These are phyloP conservation scores for Acarospora socialis DNA, from an alignment of 2,329 filamentous ascomycete genomes.

Conservation along the genomic window DNA sequence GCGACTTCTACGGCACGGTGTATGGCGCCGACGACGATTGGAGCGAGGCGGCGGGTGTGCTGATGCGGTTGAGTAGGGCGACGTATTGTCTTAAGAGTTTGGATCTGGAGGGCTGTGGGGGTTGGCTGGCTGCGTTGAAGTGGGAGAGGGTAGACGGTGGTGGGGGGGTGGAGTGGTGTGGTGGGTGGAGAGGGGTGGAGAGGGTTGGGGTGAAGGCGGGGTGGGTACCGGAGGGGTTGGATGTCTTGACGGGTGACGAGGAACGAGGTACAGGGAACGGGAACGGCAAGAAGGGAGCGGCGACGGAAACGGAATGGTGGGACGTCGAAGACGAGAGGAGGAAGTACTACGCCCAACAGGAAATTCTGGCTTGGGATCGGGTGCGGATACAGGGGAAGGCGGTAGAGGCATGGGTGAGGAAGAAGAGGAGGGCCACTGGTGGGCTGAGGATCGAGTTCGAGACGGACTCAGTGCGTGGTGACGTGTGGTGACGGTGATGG, in stretches of 20 bases:
- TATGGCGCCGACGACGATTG: conserved; percentile 41
- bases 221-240: conserved; percentile 21
- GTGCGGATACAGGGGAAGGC: too few relatives aligned
- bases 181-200: conserved; percentile 30
- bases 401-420: too few relatives aligned
- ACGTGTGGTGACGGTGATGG: too few relatives aligned
- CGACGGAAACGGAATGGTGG: conserved; percentile 14
- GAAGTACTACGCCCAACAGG: conserved; percentile 20
- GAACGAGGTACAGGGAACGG: conserved; percentile 4
- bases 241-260: not conserved
- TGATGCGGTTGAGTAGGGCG: conserved; percentile 40
- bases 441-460: too few relatives aligned
- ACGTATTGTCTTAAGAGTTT: conserved; percentile 48
- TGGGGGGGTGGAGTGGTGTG: conserved; percentile 29
- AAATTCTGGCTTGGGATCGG: conserved; percentile 11
- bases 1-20: conserved; percentile 38
- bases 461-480: too few relatives aligned
- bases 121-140: conserved; percentile 40
- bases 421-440: too few relatives aligned
- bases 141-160: conserved; percentile 24
- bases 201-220: conserved; percentile 29
- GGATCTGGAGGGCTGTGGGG: conserved; percentile 44
- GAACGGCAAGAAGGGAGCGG: not conserved
- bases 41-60: conserved; percentile 40
- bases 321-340: conserved; percentile 22